Evolutionary conservation across 2,329 filamentous ascomycete genomes (phyloP).

Genomic region (Phaeoacremonium minimum): DNA sequence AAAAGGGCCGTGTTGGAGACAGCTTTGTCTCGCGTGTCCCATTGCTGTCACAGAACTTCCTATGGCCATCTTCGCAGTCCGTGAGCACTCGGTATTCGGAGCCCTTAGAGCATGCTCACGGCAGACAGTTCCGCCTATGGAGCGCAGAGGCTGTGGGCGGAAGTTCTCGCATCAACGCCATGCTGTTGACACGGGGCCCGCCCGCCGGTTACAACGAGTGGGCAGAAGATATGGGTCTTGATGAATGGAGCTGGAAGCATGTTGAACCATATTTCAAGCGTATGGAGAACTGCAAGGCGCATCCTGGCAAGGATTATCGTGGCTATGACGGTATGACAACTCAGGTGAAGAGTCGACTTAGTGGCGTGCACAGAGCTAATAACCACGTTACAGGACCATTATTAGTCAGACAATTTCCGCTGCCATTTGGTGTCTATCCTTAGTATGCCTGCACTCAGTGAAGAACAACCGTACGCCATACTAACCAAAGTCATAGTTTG

Average conservation of each 20-base stretch:
- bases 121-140: conserved; percentile 12
- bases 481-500: no score
- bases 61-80: conserved; percentile 15
- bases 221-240: conserved; percentile 19
- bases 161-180: conserved; percentile 23
- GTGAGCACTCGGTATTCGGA: conserved; percentile 18
- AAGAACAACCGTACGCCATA: no score
- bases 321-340: conserved; percentile 18
- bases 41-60: conserved; percentile 20
- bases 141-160: conserved; percentile 25
- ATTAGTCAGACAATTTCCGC: no score
- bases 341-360: no score
- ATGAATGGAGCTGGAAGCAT: conserved; percentile 25
- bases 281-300: conserved; percentile 18
- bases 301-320: conserved; percentile 11
- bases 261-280: conserved; percentile 26
- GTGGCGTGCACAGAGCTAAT: no score
- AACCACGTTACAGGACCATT: no score
- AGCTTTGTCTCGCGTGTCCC: conserved; percentile 21
- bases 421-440: no score
- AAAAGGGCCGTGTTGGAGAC: conserved; percentile 25
- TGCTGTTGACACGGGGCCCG: conserved; percentile 22
- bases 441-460: no score
- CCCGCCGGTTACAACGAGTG: conserved; percentile 23
- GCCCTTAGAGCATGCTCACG: conserved; percentile 15